These are phyloP conservation scores for Chalciporus piperatus DNA, from an alignment of 768 basidiomycete species.

Conservation along the genomic window DNA sequence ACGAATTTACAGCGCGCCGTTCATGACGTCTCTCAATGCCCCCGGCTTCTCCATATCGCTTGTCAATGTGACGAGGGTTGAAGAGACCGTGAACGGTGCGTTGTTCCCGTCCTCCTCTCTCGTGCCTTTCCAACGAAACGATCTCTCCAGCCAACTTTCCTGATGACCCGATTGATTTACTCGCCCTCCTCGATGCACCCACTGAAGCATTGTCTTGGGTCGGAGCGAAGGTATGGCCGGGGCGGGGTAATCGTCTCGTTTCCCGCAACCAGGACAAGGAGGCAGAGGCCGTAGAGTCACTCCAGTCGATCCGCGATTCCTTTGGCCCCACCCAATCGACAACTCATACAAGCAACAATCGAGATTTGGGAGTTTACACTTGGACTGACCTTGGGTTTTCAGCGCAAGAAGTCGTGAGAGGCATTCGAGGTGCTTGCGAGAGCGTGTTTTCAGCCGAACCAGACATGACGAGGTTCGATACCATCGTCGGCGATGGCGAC, in stretches of 20 bases:
- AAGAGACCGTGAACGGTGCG: slow-evolving; percentile 13
- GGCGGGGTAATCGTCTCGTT: neutral
- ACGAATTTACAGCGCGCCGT: slow-evolving; percentile 46
- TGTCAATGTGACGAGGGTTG: slow-evolving; percentile 40
- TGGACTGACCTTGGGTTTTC: slow-evolving; percentile 13
- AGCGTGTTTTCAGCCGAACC: slow-evolving; percentile 37
- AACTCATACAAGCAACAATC: neutral
- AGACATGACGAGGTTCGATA: slow-evolving; percentile 51
- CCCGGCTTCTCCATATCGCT: slow-evolving; percentile 56
- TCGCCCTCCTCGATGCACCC: slow-evolving; percentile 40
- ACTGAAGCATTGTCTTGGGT: slow-evolving; percentile 44
- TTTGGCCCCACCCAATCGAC: neutral
- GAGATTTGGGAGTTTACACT: neutral
- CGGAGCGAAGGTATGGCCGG: slow-evolving; percentile 34
- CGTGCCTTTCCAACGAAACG: neutral
- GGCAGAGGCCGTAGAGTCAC: slow-evolving; percentile 3
- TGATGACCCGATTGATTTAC: slow-evolving; percentile 17
- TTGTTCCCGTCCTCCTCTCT: neutral
- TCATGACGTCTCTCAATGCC: slow-evolving; percentile 62
- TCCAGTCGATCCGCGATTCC: slow-evolving; percentile 2
- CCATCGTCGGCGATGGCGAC: slow-evolving; percentile 62
- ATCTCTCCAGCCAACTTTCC: slow-evolving; percentile 13
- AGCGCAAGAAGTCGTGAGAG: slow-evolving; percentile 6
- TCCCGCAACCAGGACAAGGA: neutral
- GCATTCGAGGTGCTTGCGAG: slow-evolving; percentile 34